Conservation (phyloP, 768 basidiomycete genomes). For the Jaapia argillacea region DNA sequence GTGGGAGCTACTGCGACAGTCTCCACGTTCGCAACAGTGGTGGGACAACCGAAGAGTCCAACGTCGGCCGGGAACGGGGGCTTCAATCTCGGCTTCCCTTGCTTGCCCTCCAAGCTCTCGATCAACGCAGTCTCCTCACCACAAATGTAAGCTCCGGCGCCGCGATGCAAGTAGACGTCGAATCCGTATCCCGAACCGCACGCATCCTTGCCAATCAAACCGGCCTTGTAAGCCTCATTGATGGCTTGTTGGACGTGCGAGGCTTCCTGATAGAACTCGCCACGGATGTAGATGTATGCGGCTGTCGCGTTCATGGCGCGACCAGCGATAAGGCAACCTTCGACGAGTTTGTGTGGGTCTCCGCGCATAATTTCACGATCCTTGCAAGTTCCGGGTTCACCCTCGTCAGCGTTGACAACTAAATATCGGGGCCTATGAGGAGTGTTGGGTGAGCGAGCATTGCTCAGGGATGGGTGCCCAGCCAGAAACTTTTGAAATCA, state of each 20-base stretch:
- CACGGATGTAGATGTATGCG: constrained; percentile 99
- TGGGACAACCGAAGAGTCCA: constrained; percentile 93
- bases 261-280: constrained; percentile 96
- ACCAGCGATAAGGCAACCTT: constrained; percentile 95
- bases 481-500: too few relatives aligned
- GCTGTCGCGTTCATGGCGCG: constrained; percentile 96
- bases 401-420: constrained; percentile 97
- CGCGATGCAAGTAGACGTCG: constrained; percentile 97
- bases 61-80: constrained; percentile 99
- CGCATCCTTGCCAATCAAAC: constrained; percentile 81
- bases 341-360: constrained; percentile 96
- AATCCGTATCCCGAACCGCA: constrained; percentile 92
- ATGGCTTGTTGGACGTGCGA: constrained; percentile 92
- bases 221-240: constrained; percentile 85
- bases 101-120: constrained; percentile 95
- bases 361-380: constrained; percentile 97
- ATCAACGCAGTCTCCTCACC: constrained; percentile 98
- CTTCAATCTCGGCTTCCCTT: constrained; percentile 95
- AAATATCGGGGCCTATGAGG: constrained; percentile 79
- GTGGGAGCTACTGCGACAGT: constrained; percentile 97
- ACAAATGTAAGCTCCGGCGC: constrained; percentile 97
- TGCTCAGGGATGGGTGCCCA: too few relatives aligned
- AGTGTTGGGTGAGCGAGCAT: not conserved
- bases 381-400: constrained; percentile 98
- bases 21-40: constrained; percentile 97